Percentiles rank a stretch among this genome's conserved stretches.
Evolutionary conservation across 148 eudicot genomes (phyloP).

Genomic region (Fallopia convolvulus): DNA sequence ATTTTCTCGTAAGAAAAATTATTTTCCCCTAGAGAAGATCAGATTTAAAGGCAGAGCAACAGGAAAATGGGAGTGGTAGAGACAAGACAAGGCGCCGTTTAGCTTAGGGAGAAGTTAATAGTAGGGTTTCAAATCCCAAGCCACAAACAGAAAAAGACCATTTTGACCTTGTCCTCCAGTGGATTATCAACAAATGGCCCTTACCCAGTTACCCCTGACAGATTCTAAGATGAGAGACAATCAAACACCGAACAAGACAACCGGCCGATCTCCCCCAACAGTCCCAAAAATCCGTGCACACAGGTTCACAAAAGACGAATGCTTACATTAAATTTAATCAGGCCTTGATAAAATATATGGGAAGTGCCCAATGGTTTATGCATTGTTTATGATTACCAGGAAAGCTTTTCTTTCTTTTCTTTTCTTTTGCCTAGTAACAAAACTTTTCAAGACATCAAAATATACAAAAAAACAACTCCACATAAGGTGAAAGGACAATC

Average conservation of each 20-base stretch:
- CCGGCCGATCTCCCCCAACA: constrained; percentile 2
- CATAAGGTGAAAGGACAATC: constrained; percentile 6
- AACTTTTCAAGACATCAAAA: neutral
- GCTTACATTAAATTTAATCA: neutral
- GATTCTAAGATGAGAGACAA: neutral
- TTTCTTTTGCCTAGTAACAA: neutral
- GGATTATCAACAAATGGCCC: neutral
- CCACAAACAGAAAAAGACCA: neutral
- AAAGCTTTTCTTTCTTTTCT: neutral
- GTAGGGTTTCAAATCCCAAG: constrained; percentile 10
- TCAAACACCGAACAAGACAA: constrained; percentile 9
- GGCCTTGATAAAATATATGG: neutral
- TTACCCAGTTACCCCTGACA: constrained; percentile 9
- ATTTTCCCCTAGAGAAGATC: neutral
- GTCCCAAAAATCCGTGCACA: neutral
- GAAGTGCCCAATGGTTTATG: neutral
- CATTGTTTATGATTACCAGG: constrained; percentile 5
- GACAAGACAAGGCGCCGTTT: neutral
- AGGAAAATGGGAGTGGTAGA: neutral
- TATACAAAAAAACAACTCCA: neutral
- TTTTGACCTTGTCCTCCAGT: neutral
- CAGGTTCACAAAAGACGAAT: neutral
- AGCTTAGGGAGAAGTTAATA: constrained; percentile 4
- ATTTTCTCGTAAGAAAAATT: neutral
- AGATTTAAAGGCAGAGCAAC: neutral